These are phyloP conservation scores for Ceraceosorus guamensis DNA, from an alignment of 1,284 basidiomycete species.

Conservation along the genomic window DNA sequence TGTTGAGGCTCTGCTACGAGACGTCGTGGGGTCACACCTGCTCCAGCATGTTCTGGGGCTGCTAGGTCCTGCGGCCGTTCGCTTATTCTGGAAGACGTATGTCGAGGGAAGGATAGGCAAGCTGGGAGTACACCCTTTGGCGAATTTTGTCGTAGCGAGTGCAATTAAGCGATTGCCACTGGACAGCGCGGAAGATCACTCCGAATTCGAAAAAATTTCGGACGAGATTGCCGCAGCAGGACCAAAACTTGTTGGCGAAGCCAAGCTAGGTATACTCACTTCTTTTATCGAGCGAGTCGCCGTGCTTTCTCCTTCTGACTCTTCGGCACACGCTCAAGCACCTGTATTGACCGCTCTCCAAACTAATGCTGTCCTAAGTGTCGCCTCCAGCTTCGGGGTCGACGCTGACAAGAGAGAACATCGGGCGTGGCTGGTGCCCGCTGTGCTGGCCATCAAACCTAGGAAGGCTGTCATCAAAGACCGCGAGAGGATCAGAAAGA, in stretches of 20 bases:
- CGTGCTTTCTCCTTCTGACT: neutral
- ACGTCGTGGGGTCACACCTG: constrained; percentile 39
- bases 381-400: too few species aligned
- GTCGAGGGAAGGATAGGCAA: constrained; percentile 27
- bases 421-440: neutral
- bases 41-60: constrained; percentile 22
- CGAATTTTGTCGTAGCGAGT: constrained; percentile 38
- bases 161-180: constrained; percentile 15
- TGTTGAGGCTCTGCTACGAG: constrained; percentile 39
- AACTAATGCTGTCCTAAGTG: neutral
- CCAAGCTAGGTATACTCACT: constrained; percentile 6
- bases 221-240: constrained; percentile 9
- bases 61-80: constrained; percentile 12
- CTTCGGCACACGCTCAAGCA: neutral
- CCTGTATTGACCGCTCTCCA: neutral
- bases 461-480: constrained; percentile 10
- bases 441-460: constrained; percentile 12
- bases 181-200: neutral
- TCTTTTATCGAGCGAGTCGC: constrained; percentile 5
- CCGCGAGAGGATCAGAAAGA: neutral
- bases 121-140: constrained; percentile 40
- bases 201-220: constrained; percentile 5
- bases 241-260: constrained; percentile 14
- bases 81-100: constrained; percentile 33
- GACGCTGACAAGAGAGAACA: neutral